Evolutionary conservation across 345 rosid species (phyloP).

Genomic region (Hibiscus tridactylites): DNA sequence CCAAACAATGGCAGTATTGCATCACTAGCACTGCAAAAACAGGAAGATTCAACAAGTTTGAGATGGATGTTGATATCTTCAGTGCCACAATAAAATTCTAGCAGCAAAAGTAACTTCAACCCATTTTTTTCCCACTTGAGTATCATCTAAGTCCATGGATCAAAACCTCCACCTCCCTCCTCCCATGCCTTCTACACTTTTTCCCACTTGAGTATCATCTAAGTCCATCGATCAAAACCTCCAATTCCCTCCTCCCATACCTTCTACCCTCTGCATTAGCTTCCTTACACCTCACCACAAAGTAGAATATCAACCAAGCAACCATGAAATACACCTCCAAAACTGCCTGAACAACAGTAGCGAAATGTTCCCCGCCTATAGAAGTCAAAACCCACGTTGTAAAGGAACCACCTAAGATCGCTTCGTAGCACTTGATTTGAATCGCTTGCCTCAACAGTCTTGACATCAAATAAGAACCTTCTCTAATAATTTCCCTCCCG

Average conservation of each 20-base stretch:
- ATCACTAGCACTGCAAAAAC: conserved; percentile 29
- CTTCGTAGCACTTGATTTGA: conserved; percentile 49
- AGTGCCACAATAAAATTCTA: conserved; percentile 22
- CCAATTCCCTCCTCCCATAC: not conserved
- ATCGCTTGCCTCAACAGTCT: conserved; percentile 67
- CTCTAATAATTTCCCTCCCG: conserved; percentile 82
- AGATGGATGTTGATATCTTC: conserved; percentile 21
- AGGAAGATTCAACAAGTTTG: conserved; percentile 19
- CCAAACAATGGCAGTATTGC: conserved; percentile 29
- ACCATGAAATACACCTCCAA: not conserved
- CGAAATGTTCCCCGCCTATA: conserved; percentile 39
- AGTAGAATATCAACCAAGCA: not conserved
- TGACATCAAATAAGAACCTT: conserved; percentile 70
- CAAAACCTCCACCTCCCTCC: conserved; percentile 74
- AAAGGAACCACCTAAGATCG: conserved; percentile 44
- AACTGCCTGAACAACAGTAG: not conserved
- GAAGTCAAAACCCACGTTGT: conserved; percentile 51
- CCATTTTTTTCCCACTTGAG: conserved; percentile 7
- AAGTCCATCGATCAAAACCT: not conserved
- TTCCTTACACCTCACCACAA: not conserved
- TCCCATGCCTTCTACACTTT: conserved; percentile 55
- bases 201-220: not conserved
- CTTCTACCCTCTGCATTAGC: not conserved
- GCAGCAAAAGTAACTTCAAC: conserved; percentile 8
- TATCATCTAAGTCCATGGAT: conserved; percentile 65